These are phyloP conservation scores for Aphanomyces cochlioides DNA, from an alignment of 352 stramenopile species.

Conservation along the genomic window DNA sequence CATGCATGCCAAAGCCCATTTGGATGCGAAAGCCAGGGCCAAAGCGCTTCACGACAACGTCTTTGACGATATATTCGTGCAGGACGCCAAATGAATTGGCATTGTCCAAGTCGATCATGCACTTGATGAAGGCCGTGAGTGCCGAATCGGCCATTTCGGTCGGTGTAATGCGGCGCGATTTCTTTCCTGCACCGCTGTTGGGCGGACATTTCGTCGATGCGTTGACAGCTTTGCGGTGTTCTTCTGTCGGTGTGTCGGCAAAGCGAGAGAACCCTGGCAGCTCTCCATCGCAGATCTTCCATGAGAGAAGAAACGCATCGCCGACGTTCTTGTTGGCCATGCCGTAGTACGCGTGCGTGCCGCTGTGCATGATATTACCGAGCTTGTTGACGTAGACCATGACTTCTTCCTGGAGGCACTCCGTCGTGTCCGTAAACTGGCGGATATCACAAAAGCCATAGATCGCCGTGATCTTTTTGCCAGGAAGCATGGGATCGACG, in stretches of 20 bases:
- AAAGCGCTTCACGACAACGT: slow-evolving; percentile 86
- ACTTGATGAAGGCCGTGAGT: slow-evolving; percentile 93
- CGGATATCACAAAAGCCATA: slow-evolving; percentile 96
- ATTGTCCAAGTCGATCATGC: slow-evolving; percentile 86
- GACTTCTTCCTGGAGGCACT: slow-evolving; percentile 88
- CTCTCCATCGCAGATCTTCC: slow-evolving; percentile 89
- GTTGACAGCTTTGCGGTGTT: slow-evolving; percentile 69
- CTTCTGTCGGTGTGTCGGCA: slow-evolving; percentile 68
- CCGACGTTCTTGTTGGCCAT: slow-evolving; percentile 89
- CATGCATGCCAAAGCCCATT: slow-evolving; percentile 95
- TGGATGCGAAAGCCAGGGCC: slow-evolving; percentile 77
- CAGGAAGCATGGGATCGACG: slow-evolving; percentile 85
- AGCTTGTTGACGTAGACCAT: slow-evolving; percentile 93
- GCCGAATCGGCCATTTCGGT: slow-evolving; percentile 91
- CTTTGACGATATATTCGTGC: slow-evolving; percentile 64
- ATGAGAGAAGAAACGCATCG: slow-evolving; percentile 92
- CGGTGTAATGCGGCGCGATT: slow-evolving; percentile 69
- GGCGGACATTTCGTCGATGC: slow-evolving; percentile 63
- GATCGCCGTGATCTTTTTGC: slow-evolving; percentile 90
- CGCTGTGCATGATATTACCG: slow-evolving; percentile 85
- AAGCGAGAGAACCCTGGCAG: slow-evolving; percentile 74
- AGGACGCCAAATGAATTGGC: slow-evolving; percentile 70
- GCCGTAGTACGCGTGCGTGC: slow-evolving; percentile 80
- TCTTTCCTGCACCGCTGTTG: slow-evolving; percentile 57
- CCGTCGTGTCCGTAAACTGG: slow-evolving; percentile 89